phyloP scores from a whole-genome alignment of 2,329 filamentous ascomycete genomes.

The Colletotrichum graminicola region DNA sequence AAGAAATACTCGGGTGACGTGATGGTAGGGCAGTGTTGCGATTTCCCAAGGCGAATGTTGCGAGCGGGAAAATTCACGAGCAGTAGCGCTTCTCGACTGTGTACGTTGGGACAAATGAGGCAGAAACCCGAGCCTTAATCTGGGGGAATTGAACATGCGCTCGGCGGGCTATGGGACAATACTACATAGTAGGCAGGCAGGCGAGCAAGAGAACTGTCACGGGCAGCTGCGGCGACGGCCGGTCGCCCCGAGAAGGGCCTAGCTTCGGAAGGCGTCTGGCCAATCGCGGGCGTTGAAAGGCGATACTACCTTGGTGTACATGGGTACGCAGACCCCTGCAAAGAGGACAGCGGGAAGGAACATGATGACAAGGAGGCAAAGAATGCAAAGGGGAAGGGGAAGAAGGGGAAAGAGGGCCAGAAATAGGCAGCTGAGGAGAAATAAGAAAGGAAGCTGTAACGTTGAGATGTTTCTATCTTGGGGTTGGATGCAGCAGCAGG shows the following conservation, averaged over 20 bases:
- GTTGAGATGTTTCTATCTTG: conserved; percentile 1
- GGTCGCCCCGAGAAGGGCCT: conserved; percentile 18
- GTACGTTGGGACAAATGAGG: too few species aligned
- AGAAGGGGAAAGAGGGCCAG: neutral
- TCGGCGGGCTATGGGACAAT: neutral
- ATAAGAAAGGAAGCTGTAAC: conserved; percentile 27
- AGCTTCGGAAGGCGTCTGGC: conserved; percentile 10
- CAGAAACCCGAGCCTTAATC: neutral
- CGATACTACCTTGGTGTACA: neutral
- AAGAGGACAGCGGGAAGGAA: conserved; percentile 1
- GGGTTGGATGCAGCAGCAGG: conserved; percentile 5
- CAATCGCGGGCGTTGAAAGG: neutral
- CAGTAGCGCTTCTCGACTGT: neutral
- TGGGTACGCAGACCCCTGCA: neutral
- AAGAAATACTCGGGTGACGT: neutral
- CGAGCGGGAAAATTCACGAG: neutral
- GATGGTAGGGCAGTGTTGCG: neutral
- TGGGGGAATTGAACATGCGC: neutral
- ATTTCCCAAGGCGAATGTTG: neutral
- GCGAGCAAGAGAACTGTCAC: conserved; percentile 7
- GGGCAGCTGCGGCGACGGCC: conserved; percentile 17
- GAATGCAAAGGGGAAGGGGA: neutral
- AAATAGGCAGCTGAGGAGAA: conserved; percentile 4
- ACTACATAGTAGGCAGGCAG: too few species aligned
- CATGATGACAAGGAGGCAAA: neutral